Percentiles rank a stretch among this genome's conserved stretches.
Conservation (phyloP, 202 grass and related monocot species). For the Carex sylvatica region DNA sequence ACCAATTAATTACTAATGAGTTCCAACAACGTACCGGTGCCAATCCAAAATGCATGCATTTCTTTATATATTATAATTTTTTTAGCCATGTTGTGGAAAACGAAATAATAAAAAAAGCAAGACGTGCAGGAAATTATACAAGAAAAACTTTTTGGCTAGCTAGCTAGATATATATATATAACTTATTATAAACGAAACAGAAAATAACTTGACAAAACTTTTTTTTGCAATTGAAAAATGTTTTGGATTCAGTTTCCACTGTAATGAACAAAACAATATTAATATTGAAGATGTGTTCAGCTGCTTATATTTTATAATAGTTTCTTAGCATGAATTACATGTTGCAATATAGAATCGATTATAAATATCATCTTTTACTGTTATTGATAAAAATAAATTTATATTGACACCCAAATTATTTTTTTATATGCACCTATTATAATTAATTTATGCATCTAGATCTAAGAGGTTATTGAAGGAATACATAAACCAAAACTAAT, state of each 20-base stretch:
- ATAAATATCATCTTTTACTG: neutral
- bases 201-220: neutral
- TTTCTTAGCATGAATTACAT: neutral
- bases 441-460: neutral
- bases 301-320: conserved; percentile 3
- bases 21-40: neutral
- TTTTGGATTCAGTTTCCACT: neutral
- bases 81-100: neutral
- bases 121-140: neutral
- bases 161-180: too few species aligned
- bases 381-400: neutral
- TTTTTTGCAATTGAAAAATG: too few species aligned
- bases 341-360: neutral
- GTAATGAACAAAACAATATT: neutral
- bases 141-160: neutral
- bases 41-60: neutral
- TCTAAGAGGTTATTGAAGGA: neutral
- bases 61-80: neutral
- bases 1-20: neutral
- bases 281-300: neutral
- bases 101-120: neutral
- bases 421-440: neutral
- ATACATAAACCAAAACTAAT: neutral
- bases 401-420: neutral
- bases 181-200: neutral